phyloP scores from a whole-genome alignment of 306 rosid species.

The Notholithocarpus densiflorus region DNA sequence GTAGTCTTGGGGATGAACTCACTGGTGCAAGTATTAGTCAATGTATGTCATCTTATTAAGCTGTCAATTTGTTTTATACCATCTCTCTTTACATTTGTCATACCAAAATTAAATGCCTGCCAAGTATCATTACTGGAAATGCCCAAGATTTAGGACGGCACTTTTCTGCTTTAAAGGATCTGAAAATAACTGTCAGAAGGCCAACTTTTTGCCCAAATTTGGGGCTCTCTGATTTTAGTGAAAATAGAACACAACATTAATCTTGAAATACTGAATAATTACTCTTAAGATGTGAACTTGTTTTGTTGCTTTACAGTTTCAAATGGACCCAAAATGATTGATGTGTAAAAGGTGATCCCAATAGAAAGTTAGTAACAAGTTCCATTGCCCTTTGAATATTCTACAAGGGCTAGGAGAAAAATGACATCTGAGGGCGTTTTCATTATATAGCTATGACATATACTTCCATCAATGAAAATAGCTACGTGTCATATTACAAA shows the following conservation, averaged over 20 bases:
- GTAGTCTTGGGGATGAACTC: not conserved
- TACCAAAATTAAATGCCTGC: too few species aligned
- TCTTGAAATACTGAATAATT: too few species aligned
- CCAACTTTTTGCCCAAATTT: not conserved
- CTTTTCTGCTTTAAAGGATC: too few species aligned
- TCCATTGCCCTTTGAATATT: not conserved
- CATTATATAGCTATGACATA: not conserved
- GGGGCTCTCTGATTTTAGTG: too few species aligned
- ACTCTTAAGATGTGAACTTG: too few species aligned
- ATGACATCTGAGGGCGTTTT: not conserved
- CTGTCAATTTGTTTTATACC: not conserved
- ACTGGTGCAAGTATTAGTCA: not conserved
- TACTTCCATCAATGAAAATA: not conserved
- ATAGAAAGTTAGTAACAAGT: not conserved
- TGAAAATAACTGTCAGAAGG: too few species aligned
- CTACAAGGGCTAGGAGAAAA: not conserved
- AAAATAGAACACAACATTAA: too few species aligned
- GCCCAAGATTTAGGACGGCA: too few species aligned
- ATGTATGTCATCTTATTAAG: not conserved
- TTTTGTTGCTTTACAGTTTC: not conserved
- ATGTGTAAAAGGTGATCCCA: not conserved
- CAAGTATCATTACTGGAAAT: too few species aligned
- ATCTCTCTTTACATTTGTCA: too few species aligned
- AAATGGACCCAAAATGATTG: not conserved
- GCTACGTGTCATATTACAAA: not conserved